Evolutionary conservation across 108 stramenopile genomes (phyloP).

Genomic region (Bacterosira constricta): DNA sequence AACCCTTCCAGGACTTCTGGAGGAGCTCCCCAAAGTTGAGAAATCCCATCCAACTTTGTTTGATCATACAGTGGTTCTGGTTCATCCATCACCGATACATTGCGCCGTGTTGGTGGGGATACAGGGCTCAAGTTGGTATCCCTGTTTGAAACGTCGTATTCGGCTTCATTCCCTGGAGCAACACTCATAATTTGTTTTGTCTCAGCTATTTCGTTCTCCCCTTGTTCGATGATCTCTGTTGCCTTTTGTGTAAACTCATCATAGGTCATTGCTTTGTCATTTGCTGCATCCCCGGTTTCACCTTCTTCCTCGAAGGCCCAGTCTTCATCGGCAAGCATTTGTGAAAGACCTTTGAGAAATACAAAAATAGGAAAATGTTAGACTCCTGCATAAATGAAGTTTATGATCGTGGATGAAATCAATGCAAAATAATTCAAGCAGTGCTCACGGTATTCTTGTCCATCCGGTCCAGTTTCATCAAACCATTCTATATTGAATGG

Average conservation of each 20-base stretch:
- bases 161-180: conserved; percentile 47
- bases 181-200: conserved; percentile 56
- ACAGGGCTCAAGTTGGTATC: neutral
- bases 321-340: conserved; percentile 66
- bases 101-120: neutral
- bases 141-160: conserved; percentile 33
- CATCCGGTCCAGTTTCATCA: conserved; percentile 63
- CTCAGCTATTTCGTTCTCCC: conserved; percentile 51
- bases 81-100: neutral
- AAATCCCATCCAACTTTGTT: conserved; percentile 58
- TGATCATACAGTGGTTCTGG: conserved; percentile 56
- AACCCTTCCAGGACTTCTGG: conserved; percentile 38
- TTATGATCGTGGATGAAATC: too few relatives aligned
- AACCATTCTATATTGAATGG: conserved; percentile 50
- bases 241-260: conserved; percentile 52
- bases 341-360: conserved; percentile 32
- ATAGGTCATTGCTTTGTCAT: conserved; percentile 40
- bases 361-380: too few relatives aligned
- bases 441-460: conserved; percentile 48
- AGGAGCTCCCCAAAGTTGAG: conserved; percentile 62
- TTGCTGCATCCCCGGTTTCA: conserved; percentile 12
- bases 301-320: conserved; percentile 39
- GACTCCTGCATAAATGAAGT: too few relatives aligned
- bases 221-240: conserved; percentile 49
- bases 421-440: too few relatives aligned